A percentile compares a stretch with the other conserved stretches of the same genome.
phyloP scores from a whole-genome alignment of 208 protist species.

The Crithidia bombi region DNA sequence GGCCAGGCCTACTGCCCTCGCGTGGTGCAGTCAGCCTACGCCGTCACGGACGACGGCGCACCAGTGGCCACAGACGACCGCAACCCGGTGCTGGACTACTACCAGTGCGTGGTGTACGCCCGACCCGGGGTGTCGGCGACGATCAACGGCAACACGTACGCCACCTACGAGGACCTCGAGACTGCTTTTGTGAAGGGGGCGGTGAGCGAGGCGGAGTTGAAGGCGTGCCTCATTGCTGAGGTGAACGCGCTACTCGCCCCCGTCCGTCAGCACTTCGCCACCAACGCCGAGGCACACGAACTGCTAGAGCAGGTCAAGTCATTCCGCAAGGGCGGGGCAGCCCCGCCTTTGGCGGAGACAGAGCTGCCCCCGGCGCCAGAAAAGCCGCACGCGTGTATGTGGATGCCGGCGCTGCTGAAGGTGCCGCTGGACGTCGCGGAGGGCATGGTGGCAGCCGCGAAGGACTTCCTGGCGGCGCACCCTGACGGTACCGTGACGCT shows the following conservation, averaged over 20 bases:
- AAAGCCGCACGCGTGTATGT: slow-evolving; percentile 68
- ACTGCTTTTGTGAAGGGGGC: slow-evolving; percentile 66
- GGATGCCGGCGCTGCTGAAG: slow-evolving; percentile 70
- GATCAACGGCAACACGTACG: slow-evolving; percentile 62
- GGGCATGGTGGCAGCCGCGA: slow-evolving; percentile 45
- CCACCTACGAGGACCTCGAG: slow-evolving; percentile 85
- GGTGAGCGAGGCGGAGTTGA: slow-evolving; percentile 84
- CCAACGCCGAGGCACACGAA: slow-evolving; percentile 77
- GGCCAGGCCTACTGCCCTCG: slow-evolving; percentile 94
- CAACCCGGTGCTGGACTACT: slow-evolving; percentile 97
- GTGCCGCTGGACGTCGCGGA: slow-evolving; percentile 67
- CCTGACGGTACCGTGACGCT: slow-evolving; percentile 57
- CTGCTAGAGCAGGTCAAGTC: slow-evolving; percentile 92
- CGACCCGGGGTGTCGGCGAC: slow-evolving; percentile 43
- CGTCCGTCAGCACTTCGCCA: slow-evolving; percentile 94
- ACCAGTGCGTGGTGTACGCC: slow-evolving; percentile 92
- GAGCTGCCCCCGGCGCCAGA: slow-evolving; percentile 18
- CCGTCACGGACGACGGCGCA: slow-evolving; percentile 78
- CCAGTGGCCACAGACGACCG: slow-evolving; percentile 74
- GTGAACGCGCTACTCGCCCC: slow-evolving; percentile 95
- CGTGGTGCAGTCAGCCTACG: slow-evolving; percentile 46
- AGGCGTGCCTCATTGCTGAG: slow-evolving; percentile 73
- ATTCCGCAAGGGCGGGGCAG: slow-evolving; percentile 55
- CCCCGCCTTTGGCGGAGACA: slow-evolving; percentile 19
- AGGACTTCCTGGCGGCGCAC: slow-evolving; percentile 62